Evolutionary conservation across 805 yeast genomes (phyloP).

Genomic region (Metschnikowia kunwiensis): DNA sequence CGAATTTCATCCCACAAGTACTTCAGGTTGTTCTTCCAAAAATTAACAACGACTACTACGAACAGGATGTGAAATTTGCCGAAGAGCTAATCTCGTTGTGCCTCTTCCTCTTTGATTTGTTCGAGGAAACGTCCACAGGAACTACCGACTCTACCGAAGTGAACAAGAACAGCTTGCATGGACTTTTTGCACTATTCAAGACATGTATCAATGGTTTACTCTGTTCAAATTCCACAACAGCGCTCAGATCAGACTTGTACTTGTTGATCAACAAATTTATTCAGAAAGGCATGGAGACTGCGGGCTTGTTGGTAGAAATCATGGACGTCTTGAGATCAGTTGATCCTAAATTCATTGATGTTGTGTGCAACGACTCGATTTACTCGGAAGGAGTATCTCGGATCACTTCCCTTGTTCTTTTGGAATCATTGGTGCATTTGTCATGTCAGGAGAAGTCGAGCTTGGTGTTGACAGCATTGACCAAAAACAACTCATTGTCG

Average conservation of each 20-base stretch:
- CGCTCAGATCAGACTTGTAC: slow-evolving; percentile 76
- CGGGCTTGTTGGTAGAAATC: slow-evolving; percentile 44
- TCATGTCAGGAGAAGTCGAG: slow-evolving; percentile 47
- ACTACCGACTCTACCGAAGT: slow-evolving; percentile 4
- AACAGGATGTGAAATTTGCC: slow-evolving; percentile 60
- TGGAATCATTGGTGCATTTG: slow-evolving; percentile 63
- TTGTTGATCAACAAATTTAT: slow-evolving; percentile 66
- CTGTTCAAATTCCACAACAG: slow-evolving; percentile 63
- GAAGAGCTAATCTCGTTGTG: slow-evolving; percentile 75
- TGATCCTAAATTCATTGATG: slow-evolving; percentile 57
- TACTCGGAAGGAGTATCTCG: slow-evolving; percentile 75
- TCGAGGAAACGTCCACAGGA: slow-evolving; percentile 23
- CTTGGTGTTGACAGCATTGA: slow-evolving; percentile 57
- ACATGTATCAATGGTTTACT: slow-evolving; percentile 72
- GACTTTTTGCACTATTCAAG: slow-evolving; percentile 67
- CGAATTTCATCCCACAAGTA: slow-evolving; percentile 68
- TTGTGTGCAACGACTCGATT: slow-evolving; percentile 73
- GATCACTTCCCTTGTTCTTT: slow-evolving; percentile 68
- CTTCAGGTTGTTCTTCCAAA: slow-evolving; percentile 75
- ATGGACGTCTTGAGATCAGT: slow-evolving; percentile 55
- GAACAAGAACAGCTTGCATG: slow-evolving; percentile 29
- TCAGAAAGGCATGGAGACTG: slow-evolving; percentile 44
- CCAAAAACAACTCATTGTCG: slow-evolving; percentile 62
- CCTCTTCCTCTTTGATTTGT: slow-evolving; percentile 64
- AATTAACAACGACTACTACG: slow-evolving; percentile 65